Evolutionary conservation across 2,329 filamentous ascomycete species (phyloP), one percentile per base, ranked within the genome.

Genomic region (Zarea fungicola): DNA sequence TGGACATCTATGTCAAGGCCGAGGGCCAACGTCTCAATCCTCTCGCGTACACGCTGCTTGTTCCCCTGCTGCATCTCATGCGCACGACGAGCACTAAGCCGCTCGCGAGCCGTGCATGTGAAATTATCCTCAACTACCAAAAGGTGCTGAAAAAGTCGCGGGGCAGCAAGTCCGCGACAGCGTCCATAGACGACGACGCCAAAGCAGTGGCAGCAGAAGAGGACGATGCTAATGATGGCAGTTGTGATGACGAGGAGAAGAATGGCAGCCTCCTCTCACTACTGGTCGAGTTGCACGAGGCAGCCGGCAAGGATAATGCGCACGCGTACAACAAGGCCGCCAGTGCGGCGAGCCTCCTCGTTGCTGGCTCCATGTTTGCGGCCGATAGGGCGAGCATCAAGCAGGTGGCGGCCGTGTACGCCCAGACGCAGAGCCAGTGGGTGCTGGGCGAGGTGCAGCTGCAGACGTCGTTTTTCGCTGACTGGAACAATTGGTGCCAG

Each of bases 1-100:
- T 97, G 10, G 81, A 86, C 52, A 86, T 93, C 54, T 97, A 89
- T 65, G 76, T 93, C 55, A 90, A 87, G 65, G 85, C 86, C 57
- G 85, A 93, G 66, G 80, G 85, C 49, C 76, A 76, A 19, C 37
- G 45, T 37, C 36, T 32, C 37, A 86, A 83, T 58, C 68, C 78
- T 1, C 71, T 91, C 1, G 80, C 83, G 1, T 79, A 93, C 36
- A 74, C 81, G 31, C 67, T 93, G 8, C 71, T 96, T 6, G 65
- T 91, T 7, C 90, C 92, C 1, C 74, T 96, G 1, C 73, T 95
- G n/a, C 73, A 77, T 37, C 79, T 93, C 35, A 81, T 88, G 39
- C 83, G 89, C 49, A 85, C 78, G n/a, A 93, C 88, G 1, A 81
- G 77, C 31, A 84, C 83, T 52, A 89, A 89, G 67, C 78, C 88